A percentile compares a stretch with the other conserved stretches of the same genome.
phyloP scores from a whole-genome alignment of 116 monocot genomes.

The Iris pallida region DNA sequence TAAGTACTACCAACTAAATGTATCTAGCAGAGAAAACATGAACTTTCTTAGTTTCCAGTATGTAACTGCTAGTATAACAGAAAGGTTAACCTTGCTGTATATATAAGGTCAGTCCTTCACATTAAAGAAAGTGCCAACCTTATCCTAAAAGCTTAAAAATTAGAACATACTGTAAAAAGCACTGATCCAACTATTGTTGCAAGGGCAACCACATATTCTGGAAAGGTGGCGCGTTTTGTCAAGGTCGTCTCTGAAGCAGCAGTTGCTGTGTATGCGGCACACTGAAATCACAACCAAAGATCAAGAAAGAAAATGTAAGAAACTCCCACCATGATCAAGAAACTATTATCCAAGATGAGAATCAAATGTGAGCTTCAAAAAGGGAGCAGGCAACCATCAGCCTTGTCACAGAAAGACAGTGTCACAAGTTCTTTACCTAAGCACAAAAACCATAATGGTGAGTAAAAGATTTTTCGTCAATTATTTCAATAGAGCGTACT shows the following conservation, averaged over 20 bases:
- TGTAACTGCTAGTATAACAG: background rate
- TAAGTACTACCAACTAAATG: background rate
- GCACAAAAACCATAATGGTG: no score
- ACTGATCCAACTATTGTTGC: constrained; percentile 97
- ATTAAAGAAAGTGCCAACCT: background rate
- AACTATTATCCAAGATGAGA: no score
- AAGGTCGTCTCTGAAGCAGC: constrained; percentile 84
- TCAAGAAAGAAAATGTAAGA: constrained; percentile 5
- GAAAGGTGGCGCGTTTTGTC: constrained; percentile 86
- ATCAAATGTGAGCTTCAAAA: no score
- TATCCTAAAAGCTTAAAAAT: background rate
- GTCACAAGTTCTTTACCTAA: no score
- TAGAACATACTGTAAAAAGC: constrained; percentile 74
- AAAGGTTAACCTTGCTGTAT: background rate
- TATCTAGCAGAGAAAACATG: background rate
- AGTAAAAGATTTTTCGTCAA: background rate
- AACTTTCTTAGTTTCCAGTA: background rate
- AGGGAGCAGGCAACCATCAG: no score
- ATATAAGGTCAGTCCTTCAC: background rate
- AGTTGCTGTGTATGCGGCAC: constrained; percentile 53
- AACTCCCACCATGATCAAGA: background rate
- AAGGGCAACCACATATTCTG: constrained; percentile 97
- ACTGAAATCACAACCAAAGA: constrained; percentile 31
- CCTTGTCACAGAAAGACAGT: no score
- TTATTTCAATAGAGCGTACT: background rate